Evolutionary conservation across 1,139 yeast genomes (phyloP).

Genomic region (Meyerozyma carpophila): DNA sequence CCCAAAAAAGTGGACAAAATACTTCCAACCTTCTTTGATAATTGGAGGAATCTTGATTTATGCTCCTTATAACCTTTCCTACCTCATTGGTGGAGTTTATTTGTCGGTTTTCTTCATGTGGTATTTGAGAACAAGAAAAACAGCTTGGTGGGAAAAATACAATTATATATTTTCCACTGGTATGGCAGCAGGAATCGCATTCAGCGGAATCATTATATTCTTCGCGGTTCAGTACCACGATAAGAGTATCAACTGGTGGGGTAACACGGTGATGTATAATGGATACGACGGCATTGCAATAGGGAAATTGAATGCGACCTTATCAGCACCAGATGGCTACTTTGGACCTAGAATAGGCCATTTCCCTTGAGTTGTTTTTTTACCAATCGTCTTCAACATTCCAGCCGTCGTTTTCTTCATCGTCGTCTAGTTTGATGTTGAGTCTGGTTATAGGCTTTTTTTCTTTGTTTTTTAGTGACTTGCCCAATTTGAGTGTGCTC

Average conservation of each 20-base stretch:
- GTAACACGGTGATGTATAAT: slow-evolving; percentile 38
- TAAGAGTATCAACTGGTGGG: slow-evolving; percentile 51
- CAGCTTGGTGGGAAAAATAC: slow-evolving; percentile 61
- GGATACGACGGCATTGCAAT: slow-evolving; percentile 43
- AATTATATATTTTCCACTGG: slow-evolving; percentile 48
- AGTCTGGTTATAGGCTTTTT: background rate
- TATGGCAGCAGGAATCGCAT: slow-evolving; percentile 55
- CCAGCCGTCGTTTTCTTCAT: slow-evolving; percentile 5
- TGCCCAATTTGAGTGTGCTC: slow-evolving; percentile 3
- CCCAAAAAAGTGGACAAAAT: slow-evolving; percentile 23
- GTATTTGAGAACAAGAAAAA: slow-evolving; percentile 42
- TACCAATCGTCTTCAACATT: slow-evolving; percentile 10
- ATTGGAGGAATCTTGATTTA: slow-evolving; percentile 42
- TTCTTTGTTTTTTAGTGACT: background rate
- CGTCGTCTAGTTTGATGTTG: background rate
- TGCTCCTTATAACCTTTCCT: slow-evolving; percentile 55
- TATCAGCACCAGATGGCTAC: slow-evolving; percentile 13
- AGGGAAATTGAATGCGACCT: slow-evolving; percentile 8
- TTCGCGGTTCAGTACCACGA: slow-evolving; percentile 48
- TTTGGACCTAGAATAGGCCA: slow-evolving; percentile 14
- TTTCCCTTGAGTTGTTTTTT: slow-evolving; percentile 5
- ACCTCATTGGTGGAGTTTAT: slow-evolving; percentile 47
- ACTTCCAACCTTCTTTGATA: slow-evolving; percentile 44
- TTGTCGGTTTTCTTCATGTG: slow-evolving; percentile 49
- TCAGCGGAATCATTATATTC: slow-evolving; percentile 49